Percentiles rank a stretch among this genome's conserved stretches.
These are phyloP conservation scores for Saccharomycopsis babjevae DNA, from an alignment of 805 yeast species.

Conservation along the genomic window DNA sequence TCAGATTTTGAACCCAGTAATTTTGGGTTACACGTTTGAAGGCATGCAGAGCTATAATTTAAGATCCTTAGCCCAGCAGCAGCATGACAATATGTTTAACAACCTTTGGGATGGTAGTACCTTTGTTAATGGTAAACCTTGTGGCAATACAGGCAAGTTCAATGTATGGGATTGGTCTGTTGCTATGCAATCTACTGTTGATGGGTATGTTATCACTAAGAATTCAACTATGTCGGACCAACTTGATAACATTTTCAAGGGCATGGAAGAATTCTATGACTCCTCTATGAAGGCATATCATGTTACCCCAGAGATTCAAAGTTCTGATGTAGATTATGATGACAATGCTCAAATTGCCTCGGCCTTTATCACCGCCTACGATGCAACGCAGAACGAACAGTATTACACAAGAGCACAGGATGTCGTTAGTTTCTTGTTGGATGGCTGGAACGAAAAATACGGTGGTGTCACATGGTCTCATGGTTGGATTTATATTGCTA, in stretches of 20 bases:
- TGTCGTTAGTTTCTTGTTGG: constrained; percentile 49
- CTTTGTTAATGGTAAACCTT: neutral
- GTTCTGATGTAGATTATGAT: constrained; percentile 51
- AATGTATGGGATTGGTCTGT: constrained; percentile 56
- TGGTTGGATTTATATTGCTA: constrained; percentile 44
- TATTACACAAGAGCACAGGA: constrained; percentile 48
- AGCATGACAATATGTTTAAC: neutral
- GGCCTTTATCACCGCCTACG: constrained; percentile 54
- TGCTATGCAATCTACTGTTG: constrained; percentile 56
- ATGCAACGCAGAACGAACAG: constrained; percentile 48
- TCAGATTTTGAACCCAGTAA: neutral
- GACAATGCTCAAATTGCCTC: constrained; percentile 70
- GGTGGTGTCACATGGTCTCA: constrained; percentile 66
- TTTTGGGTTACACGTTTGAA: constrained; percentile 2
- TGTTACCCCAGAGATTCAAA: constrained; percentile 41
- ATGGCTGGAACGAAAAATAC: constrained; percentile 41
- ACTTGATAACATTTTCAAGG: constrained; percentile 45
- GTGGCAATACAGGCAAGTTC: neutral
- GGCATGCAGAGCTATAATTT: neutral
- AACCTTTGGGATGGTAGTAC: neutral
- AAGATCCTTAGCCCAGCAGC: neutral
- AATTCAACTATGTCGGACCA: constrained; percentile 34
- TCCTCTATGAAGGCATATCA: constrained; percentile 44
- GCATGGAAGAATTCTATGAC: constrained; percentile 37
- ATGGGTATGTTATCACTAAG: constrained; percentile 34